Percentiles rank a stretch among this genome's conserved stretches.
phyloP scores from a whole-genome alignment of 164 flowering plant genomes.

The Saururus chinensis region DNA sequence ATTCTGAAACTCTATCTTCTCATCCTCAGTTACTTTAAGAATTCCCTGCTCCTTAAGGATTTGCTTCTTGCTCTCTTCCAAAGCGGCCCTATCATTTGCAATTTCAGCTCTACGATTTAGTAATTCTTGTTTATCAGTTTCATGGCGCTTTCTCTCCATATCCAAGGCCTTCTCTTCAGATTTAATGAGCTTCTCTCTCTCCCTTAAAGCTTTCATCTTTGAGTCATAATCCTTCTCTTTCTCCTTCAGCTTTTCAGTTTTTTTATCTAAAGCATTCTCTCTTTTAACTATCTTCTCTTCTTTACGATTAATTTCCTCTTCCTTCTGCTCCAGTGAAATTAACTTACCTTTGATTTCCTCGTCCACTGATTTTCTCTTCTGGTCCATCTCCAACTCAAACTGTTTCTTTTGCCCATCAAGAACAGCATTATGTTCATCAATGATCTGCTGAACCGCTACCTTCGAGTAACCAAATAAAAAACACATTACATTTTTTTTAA shows the following conservation, averaged over 20 bases:
- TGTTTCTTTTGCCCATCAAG: constrained; percentile 33
- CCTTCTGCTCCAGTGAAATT: constrained; percentile 30
- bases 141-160: constrained; percentile 32
- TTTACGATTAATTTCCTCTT: constrained; percentile 43
- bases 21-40: constrained; percentile 39
- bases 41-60: constrained; percentile 42
- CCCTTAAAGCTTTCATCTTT: constrained; percentile 45
- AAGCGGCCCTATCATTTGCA: constrained; percentile 40
- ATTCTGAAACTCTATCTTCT: constrained; percentile 45
- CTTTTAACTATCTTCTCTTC: constrained; percentile 55
- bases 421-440: constrained; percentile 53
- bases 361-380: constrained; percentile 40
- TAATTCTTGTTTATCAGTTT: constrained; percentile 38
- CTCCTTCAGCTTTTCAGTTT: constrained; percentile 55
- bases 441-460: constrained; percentile 60
- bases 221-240: constrained; percentile 60
- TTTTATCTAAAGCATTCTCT: constrained; percentile 59
- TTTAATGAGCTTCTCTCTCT: constrained; percentile 53
- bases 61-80: constrained; percentile 28
- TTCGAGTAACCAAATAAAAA: constrained; percentile 9
- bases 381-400: constrained; percentile 57
- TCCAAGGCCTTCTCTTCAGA: constrained; percentile 47
- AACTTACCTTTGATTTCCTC: constrained; percentile 41
- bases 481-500: too few relatives aligned
- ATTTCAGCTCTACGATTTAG: constrained; percentile 33